Conservation (phyloP, 352 stramenopile species). For the Phytophthora multivora region DNA sequence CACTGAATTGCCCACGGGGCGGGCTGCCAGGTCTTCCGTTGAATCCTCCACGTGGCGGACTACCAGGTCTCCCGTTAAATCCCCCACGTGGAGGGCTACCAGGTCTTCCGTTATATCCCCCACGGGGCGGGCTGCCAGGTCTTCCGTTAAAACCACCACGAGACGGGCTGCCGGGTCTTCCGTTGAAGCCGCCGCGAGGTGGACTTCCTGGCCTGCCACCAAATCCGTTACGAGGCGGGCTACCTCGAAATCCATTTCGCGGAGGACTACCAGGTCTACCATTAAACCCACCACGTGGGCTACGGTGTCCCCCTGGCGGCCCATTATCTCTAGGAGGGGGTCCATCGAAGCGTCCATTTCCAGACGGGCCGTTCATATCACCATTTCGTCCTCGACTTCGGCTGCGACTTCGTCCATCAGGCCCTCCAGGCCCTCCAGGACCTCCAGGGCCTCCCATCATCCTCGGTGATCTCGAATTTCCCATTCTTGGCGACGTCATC, state of each 20-base stretch:
- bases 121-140: slow-evolving; percentile 8
- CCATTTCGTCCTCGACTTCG: slow-evolving; percentile 50
- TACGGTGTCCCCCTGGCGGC: slow-evolving; percentile 8
- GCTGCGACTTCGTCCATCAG: slow-evolving; percentile 19
- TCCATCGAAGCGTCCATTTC: slow-evolving; percentile 35
- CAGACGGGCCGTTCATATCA: slow-evolving; percentile 33
- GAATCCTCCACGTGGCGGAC: background rate
- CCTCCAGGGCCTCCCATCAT: slow-evolving; percentile 10
- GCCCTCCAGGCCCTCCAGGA: slow-evolving; percentile 5
- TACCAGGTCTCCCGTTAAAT: slow-evolving; percentile 15
- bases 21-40: slow-evolving; percentile 10
- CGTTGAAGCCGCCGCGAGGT: slow-evolving; percentile 4
- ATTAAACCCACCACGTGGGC: slow-evolving; percentile 20
- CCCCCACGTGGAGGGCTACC: slow-evolving; percentile 1
- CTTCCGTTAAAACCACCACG: slow-evolving; percentile 7
- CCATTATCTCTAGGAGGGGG: slow-evolving; percentile 23
- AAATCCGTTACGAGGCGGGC: slow-evolving; percentile 9
- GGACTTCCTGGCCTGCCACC: slow-evolving; percentile 11
- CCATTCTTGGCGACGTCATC: slow-evolving; percentile 35
- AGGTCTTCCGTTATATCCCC: background rate
- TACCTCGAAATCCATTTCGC: slow-evolving; percentile 6
- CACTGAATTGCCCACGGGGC: background rate
- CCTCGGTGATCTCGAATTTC: slow-evolving; percentile 10
- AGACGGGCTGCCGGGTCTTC: background rate
- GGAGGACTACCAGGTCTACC: slow-evolving; percentile 18